A percentile compares a stretch with the other conserved stretches of the same genome.
phyloP scores from a whole-genome alignment of 2,329 filamentous ascomycete genomes.

The Clarireedia homoeocarpa region DNA sequence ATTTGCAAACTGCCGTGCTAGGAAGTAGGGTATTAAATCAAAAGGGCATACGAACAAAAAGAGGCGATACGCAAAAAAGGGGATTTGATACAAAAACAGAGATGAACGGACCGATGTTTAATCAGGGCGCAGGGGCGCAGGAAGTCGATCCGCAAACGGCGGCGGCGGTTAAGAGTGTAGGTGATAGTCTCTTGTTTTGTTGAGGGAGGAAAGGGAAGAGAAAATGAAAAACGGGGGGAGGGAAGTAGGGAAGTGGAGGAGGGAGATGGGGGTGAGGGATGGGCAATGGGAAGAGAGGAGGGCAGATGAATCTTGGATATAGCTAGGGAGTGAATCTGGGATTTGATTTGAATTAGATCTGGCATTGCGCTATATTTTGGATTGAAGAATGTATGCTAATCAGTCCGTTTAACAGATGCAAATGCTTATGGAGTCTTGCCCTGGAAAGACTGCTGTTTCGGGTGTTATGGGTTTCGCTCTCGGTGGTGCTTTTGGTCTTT shows the following conservation, averaged over 20 bases:
- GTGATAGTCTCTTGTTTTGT: slow-evolving; percentile 1
- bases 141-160: slow-evolving; percentile 23
- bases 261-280: neutral
- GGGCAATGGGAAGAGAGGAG: neutral
- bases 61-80: no score
- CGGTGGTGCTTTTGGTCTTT: slow-evolving; percentile 88
- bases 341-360: neutral
- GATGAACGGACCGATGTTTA: slow-evolving; percentile 24
- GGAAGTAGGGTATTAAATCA: no score
- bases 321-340: neutral
- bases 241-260: neutral
- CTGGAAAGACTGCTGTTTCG: slow-evolving; percentile 79
- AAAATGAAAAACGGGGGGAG: no score
- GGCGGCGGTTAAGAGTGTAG: slow-evolving; percentile 27
- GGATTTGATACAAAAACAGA: neutral
- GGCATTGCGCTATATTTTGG: neutral
- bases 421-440: slow-evolving; percentile 75
- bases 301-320: neutral
- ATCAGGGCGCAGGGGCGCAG: slow-evolving; percentile 11
- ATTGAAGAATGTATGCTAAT: neutral
- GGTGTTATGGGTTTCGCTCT: slow-evolving; percentile 92
- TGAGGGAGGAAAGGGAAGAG: no score
- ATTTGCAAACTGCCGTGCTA: neutral
- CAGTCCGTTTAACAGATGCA: slow-evolving; percentile 25
- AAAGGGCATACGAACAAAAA: no score